Base-by-base conservation (phyloP, 352 stramenopile species). In the Phytophthora tentaculata region DNA sequence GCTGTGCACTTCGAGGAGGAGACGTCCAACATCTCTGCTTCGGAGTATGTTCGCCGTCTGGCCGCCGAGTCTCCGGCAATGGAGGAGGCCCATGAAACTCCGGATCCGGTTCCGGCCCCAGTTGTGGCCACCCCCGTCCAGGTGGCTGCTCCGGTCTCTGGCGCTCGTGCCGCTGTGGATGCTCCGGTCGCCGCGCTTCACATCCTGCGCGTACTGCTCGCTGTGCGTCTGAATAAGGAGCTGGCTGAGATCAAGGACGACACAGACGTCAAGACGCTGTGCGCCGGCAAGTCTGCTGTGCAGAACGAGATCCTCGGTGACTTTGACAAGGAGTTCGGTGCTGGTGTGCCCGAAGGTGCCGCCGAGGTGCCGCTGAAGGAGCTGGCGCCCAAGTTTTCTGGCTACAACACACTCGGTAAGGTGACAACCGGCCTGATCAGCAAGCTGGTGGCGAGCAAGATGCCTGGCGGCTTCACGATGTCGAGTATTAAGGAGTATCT, bases 261-360 rank as follows among this genome's bases (percentile, higher is more conserved):
- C 22, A 86, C 87, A 10, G 82, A 91, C 28, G 76, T 97, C 16
- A 93, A 96, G 73, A 87, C 79, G 13, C 75, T 96, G 2, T 93
- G 78, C 14, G 88, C 81, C 23, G 90, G 90, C 41, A 96, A 97
- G 67, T 95, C 84, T 39, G 90, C 90, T 13, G 75, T 94, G 12
- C 88, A 96, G 73, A 97, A 97, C 59, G 90, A 97, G 57, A 91
- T 96, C 45, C 78, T 95, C 48, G 90, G 90, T 17, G 90, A 97
- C 44, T 61, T 97, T 6, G 88, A 92, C 60, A 93, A 94, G 68
- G 90, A 97, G 60, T 96, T 97, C 22, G 89, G 83, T 39, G 76
- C 74, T 10, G 77, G 76, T 56, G 74, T 85, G 29, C 81, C 84
- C 19, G 86, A 96, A 17, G 83, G 84, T 45, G 83, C 80, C n/a